Evolutionary conservation across 176 grass and related monocot species (phyloP).

Genomic region (Oryza punctata): DNA sequence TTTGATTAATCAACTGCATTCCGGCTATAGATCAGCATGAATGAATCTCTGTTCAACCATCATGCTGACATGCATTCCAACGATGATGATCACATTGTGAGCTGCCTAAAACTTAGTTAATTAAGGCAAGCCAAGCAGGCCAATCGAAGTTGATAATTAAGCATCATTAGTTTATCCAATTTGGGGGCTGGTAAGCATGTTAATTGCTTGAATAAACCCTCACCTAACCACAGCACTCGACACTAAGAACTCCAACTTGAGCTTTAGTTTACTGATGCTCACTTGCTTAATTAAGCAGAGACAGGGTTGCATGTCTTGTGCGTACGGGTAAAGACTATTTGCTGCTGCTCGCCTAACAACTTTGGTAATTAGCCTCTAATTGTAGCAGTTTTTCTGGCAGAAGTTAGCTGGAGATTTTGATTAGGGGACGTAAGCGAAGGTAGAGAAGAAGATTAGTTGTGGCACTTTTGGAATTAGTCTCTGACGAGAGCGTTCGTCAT

Average conservation of each 20-base stretch:
- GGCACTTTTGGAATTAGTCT: not conserved
- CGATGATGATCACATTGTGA: not conserved
- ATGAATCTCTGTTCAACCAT: not conserved
- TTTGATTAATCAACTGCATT: not conserved
- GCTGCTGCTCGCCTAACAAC: slow-evolving; percentile 32
- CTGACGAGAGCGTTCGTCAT: slow-evolving; percentile 12
- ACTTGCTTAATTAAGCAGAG: not conserved
- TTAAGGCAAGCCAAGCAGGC: slow-evolving; percentile 3
- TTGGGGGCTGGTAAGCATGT: not conserved
- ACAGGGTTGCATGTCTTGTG: slow-evolving; percentile 30
- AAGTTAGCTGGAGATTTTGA: not conserved
- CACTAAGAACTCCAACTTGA: not conserved
- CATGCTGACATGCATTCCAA: slow-evolving; percentile 12
- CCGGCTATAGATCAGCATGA: not conserved
- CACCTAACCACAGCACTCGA: slow-evolving; percentile 18
- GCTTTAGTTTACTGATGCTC: not conserved
- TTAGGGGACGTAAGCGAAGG: not conserved
- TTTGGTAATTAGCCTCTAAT: not conserved
- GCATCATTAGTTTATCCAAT: not conserved
- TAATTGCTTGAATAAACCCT: slow-evolving; percentile 9
- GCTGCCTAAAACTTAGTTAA: not conserved
- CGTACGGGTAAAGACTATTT: not conserved
- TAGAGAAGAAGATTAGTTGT: not conserved
- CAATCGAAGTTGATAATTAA: slow-evolving; percentile 18
- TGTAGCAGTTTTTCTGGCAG: not conserved